These are phyloP conservation scores for Chlamydomonas reinhardtii DNA, from an alignment of 163 green algal species.

Conservation along the genomic window DNA sequence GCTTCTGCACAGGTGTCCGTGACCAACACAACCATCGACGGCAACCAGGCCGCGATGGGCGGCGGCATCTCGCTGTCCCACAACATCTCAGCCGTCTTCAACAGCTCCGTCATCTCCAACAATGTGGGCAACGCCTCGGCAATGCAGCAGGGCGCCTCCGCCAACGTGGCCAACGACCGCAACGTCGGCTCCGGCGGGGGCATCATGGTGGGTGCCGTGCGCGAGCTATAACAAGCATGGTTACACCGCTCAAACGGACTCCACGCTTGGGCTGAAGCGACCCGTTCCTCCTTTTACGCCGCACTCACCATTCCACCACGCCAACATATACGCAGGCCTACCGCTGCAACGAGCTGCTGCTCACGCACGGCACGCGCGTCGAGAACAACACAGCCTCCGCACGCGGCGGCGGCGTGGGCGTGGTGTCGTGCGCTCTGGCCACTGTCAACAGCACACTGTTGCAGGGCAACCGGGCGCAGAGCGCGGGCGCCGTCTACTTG, in stretches of 20 bases:
- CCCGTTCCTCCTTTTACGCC: too few species aligned
- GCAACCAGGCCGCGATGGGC: not conserved
- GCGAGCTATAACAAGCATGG: too few species aligned
- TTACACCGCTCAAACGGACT: too few species aligned
- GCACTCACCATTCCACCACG: too few species aligned
- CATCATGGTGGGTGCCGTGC: conserved; percentile 16
- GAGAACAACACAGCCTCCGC: conserved; percentile 1
- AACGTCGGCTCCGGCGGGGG: conserved; percentile 17
- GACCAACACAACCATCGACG: not conserved
- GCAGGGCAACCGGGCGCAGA: not conserved
- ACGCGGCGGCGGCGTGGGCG: conserved; percentile 1
- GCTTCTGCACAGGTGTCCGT: not conserved
- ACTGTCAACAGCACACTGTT: not conserved
- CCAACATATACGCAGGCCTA: not conserved
- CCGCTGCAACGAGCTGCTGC: conserved; percentile 25
- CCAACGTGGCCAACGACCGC: not conserved
- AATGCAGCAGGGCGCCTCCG: too few species aligned
- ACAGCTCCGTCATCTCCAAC: not conserved
- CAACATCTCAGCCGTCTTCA: not conserved
- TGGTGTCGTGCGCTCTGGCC: not conserved
- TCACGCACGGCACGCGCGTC: not conserved
- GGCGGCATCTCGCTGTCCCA: conserved; percentile 15
- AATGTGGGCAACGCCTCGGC: not conserved
- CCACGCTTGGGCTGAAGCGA: too few species aligned
- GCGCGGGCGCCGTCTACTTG: not conserved